A percentile compares a stretch with the other conserved stretches of the same genome.
These are phyloP conservation scores for Cladosporium colombiae DNA, from an alignment of 2,329 filamentous ascomycete species.

Conservation along the genomic window DNA sequence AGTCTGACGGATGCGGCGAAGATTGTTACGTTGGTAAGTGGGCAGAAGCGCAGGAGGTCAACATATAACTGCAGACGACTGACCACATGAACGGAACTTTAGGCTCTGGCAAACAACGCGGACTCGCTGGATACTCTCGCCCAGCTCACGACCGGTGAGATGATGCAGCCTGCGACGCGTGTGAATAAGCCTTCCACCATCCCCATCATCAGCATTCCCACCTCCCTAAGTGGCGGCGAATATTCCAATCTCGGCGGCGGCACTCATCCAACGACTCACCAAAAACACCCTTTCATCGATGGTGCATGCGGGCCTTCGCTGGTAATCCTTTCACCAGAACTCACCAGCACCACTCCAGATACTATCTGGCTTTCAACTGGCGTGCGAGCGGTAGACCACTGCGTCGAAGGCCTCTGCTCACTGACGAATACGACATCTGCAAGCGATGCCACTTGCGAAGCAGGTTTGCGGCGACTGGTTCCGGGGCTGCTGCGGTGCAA, in stretches of 20 bases:
- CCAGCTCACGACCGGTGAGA: conserved; percentile 21
- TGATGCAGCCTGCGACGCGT: conserved; percentile 1
- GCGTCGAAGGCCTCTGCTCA: conserved; percentile 57
- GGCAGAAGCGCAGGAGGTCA: neutral
- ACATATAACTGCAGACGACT: neutral
- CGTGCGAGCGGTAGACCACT: conserved; percentile 59
- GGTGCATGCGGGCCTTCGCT: conserved; percentile 50
- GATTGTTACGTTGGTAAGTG: conserved; percentile 44
- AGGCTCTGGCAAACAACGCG: conserved; percentile 26
- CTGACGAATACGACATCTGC: conserved; percentile 34
- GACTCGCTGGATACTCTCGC: conserved; percentile 8
- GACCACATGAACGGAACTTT: neutral
- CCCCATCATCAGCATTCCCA: conserved; percentile 27
- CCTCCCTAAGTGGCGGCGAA: conserved; percentile 28
- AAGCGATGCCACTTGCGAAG: conserved; percentile 35
- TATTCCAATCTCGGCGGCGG: conserved; percentile 44
- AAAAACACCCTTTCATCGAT: conserved; percentile 29
- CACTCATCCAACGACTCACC: conserved; percentile 33
- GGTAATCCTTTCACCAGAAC: conserved; percentile 58
- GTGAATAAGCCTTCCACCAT: conserved; percentile 14
- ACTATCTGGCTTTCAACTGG: conserved; percentile 61
- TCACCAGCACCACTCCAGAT: conserved; percentile 54
- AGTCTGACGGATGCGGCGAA: conserved; percentile 60
- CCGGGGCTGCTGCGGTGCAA: conserved; percentile 47
- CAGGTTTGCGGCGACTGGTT: conserved; percentile 46